Percentiles rank a stretch among this genome's conserved stretches.
These are phyloP conservation scores for Psilocybe subaeruginosa DNA, from an alignment of 768 basidiomycete species.

Conservation along the genomic window DNA sequence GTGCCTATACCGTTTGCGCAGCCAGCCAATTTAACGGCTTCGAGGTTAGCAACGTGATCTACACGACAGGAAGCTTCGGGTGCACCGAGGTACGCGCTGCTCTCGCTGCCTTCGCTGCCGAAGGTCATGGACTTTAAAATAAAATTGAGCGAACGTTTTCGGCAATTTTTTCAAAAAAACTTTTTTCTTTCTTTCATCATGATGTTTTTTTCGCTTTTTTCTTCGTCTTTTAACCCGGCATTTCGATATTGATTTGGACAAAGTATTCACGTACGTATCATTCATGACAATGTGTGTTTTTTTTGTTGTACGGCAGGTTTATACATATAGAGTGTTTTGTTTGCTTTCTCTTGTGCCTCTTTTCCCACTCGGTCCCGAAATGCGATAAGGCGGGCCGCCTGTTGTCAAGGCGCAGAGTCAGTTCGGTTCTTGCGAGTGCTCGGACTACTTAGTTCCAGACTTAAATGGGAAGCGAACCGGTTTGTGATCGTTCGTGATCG, in stretches of 20 bases:
- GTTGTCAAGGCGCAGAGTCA: conserved; percentile 20
- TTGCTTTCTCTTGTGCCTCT: conserved; percentile 34
- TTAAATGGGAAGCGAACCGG: conserved; percentile 13
- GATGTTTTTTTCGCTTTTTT: not conserved
- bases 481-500: conserved; percentile 24
- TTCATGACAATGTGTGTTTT: not conserved
- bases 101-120: conserved; percentile 51
- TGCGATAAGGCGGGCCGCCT: conserved; percentile 23
- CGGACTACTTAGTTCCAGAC: conserved; percentile 6
- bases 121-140: conserved; percentile 38
- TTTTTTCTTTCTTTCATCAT: not conserved
- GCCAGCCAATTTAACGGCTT: conserved; percentile 90
- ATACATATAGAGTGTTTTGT: not conserved
- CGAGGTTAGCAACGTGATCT: conserved; percentile 76
- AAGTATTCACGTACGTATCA: not conserved
- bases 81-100: conserved; percentile 42
- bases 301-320: not conserved
- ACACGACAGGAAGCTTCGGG: conserved; percentile 64
- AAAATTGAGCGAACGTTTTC: not conserved
- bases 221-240: not conserved
- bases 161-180: not conserved
- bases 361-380: conserved; percentile 21
- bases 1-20: conserved; percentile 97
- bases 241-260: not conserved
- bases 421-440: conserved; percentile 21